Evolutionary conservation across 768 basidiomycete species (phyloP).

Genomic region (Auricularia sp.): DNA sequence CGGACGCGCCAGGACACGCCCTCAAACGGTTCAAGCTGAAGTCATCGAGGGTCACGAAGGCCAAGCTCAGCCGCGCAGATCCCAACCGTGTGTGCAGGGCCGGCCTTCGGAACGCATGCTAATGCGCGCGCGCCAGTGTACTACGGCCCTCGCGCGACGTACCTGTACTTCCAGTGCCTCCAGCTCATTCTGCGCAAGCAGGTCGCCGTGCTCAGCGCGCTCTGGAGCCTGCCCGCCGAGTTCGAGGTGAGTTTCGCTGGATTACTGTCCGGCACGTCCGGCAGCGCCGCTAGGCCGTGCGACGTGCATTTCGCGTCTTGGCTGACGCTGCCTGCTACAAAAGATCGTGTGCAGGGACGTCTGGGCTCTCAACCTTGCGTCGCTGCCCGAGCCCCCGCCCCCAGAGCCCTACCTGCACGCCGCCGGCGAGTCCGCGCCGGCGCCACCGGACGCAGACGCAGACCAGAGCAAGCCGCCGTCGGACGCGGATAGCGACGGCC

Average conservation of each 20-base stretch:
- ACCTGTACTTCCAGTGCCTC: conserved; percentile 73
- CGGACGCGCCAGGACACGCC: conserved; percentile 50
- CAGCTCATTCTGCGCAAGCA: conserved; percentile 78
- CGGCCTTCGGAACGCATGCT: neutral
- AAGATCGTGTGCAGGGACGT: conserved; percentile 68
- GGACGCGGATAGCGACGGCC: neutral
- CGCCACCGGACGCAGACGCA: neutral
- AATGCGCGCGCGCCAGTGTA: conserved; percentile 47
- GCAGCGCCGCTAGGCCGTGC: neutral
- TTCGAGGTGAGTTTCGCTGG: conserved; percentile 51
- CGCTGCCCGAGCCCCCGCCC: conserved; percentile 49
- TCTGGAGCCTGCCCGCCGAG: conserved; percentile 69
- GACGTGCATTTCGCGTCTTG: neutral
- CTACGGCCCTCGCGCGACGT: conserved; percentile 68
- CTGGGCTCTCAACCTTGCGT: conserved; percentile 67
- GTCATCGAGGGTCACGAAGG: conserved; percentile 43
- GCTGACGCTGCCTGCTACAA: neutral
- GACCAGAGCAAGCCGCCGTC: conserved; percentile 6
- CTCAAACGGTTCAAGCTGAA: conserved; percentile 61
- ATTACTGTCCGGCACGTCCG: neutral
- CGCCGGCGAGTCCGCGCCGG: conserved; percentile 9
- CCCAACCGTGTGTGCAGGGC: conserved; percentile 42
- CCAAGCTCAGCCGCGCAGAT: conserved; percentile 41
- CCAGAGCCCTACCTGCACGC: conserved; percentile 47
- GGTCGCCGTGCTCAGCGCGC: conserved; percentile 41